Evolutionary conservation across 768 basidiomycete genomes (phyloP), one percentile per base, ranked within the genome.

Genomic region (Suillus alpinus): DNA sequence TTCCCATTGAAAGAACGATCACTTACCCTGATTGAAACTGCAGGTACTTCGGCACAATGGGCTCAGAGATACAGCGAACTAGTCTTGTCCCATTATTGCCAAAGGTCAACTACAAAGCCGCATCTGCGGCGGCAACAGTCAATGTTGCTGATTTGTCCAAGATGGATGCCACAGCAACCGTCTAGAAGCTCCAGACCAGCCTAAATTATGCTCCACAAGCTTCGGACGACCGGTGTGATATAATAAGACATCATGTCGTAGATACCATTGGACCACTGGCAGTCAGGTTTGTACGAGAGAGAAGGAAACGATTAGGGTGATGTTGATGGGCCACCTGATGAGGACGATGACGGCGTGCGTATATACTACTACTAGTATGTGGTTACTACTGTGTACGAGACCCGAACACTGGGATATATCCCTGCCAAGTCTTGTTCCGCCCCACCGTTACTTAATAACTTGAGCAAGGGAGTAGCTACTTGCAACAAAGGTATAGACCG

Each of bases 41-140:
- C 49, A 50, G 74, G 23, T 75, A 73, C 65, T 74, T 76, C 29
- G 75, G 75, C 1, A 63, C 31, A 13, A 62, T 43, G 41, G 74
- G 75, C 0, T 46, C 55, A n/a, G 66, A 72, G 46, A 62, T 69
- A 26, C 65, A 67, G 61, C 59, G 59, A 56, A 66, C 62, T 10
- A 62, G 71, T 5, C 34, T 62, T 10, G 46, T 62, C n/a, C 46
- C 59, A 39, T 49, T 60, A 36, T 46, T 62, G 43, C 29, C 41
- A 10, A 60, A 36, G 32, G 32, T 43, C 32, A 23, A n/a, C 49
- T 16, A 31, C 31, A 50, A 32, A 50, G 18, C 49, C 6, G 10
- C 31, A 50, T 50, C 49, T 1, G 31, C 18, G 18, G 18, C 31
- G 2, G 18, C 18, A 32, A 32, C 12, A 9, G 49, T n/a, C 18